Conservation (phyloP, 768 basidiomycete genomes). For the Auricularia heimuer region DNA sequence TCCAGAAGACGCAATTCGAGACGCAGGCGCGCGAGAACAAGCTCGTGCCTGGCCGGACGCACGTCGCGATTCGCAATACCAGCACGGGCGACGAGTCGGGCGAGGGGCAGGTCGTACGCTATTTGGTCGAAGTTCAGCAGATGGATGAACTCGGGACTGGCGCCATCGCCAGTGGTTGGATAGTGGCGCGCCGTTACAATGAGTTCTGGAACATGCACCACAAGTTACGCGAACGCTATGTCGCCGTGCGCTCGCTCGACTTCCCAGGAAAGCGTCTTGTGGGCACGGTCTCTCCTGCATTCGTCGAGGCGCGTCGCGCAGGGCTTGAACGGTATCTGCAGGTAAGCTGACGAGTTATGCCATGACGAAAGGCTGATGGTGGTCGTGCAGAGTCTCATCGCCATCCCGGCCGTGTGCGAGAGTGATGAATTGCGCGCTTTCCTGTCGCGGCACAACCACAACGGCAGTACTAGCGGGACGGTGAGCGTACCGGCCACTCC, state of each 20-base stretch:
- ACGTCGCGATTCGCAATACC: conserved; percentile 76
- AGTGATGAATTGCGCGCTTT: conserved; percentile 76
- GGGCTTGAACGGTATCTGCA: conserved; percentile 88
- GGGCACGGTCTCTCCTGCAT: conserved; percentile 65
- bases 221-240: conserved; percentile 68
- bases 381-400: conserved; percentile 50
- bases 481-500: not conserved
- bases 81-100: conserved; percentile 76
- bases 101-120: conserved; percentile 75
- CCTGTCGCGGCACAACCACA: conserved; percentile 67
- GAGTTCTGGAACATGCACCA: conserved; percentile 89
- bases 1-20: conserved; percentile 89
- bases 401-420: conserved; percentile 67
- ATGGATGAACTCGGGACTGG: conserved; percentile 59
- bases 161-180: conserved; percentile 74
- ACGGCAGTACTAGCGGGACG: not conserved
- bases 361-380: conserved; percentile 2
- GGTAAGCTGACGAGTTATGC: conserved; percentile 34
- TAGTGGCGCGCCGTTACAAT: conserved; percentile 87
- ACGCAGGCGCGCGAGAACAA: conserved; percentile 89
- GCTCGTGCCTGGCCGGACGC: conserved; percentile 73
- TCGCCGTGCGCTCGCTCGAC: conserved; percentile 59
- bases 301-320: conserved; percentile 69
- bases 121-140: conserved; percentile 88
- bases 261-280: conserved; percentile 94